phyloP scores from a whole-genome alignment of 495 filamentous ascomycete species.

The Talaromyces adpressus region DNA sequence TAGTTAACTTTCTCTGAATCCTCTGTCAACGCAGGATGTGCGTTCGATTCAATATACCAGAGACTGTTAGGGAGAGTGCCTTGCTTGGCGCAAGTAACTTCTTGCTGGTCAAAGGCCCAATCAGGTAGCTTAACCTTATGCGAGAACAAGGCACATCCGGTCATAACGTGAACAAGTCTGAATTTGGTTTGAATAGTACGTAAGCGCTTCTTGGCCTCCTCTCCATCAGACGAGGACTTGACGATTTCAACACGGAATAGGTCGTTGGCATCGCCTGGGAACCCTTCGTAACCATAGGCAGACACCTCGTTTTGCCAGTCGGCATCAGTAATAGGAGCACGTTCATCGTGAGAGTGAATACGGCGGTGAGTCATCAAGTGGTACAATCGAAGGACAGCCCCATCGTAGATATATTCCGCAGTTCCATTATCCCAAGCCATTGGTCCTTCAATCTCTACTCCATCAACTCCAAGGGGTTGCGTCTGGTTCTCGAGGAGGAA shows the following conservation, averaged over 20 bases:
- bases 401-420: constrained; percentile 68
- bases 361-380: constrained; percentile 77
- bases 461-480: constrained; percentile 71
- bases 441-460: constrained; percentile 68
- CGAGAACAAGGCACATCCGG: constrained; percentile 91
- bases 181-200: constrained; percentile 97
- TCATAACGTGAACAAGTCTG: constrained; percentile 90
- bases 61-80: constrained; percentile 92
- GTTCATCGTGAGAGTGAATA: constrained; percentile 93
- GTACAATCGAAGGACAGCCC: constrained; percentile 72
- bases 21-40: constrained; percentile 64
- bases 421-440: constrained; percentile 73
- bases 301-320: constrained; percentile 99
- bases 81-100: constrained; percentile 92
- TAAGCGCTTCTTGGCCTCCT: constrained; percentile 72
- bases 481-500: constrained; percentile 94
- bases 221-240: constrained; percentile 77
- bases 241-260: constrained; percentile 92
- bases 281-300: constrained; percentile 95
- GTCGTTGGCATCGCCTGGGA: constrained; percentile 94
- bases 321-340: constrained; percentile 93
- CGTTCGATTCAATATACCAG: constrained; percentile 92
- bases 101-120: constrained; percentile 95
- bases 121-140: constrained; percentile 98
- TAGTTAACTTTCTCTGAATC: constrained; percentile 93